Evolutionary conservation across 257 asterid genomes (phyloP).

Genomic region (Petunia axillaris): DNA sequence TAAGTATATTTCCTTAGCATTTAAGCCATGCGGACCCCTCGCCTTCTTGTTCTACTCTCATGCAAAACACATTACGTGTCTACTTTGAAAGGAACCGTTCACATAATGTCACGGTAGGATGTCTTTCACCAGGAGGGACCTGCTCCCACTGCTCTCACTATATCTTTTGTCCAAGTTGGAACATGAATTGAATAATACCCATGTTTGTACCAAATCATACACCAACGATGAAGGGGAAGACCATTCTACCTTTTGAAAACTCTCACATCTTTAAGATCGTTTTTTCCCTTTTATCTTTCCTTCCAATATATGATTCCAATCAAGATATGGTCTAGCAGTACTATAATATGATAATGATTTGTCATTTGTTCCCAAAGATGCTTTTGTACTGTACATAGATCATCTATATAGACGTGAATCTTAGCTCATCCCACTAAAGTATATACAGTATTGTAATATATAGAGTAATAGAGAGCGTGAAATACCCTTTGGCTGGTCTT

Average conservation of each 20-base stretch:
- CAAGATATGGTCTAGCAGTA: background rate
- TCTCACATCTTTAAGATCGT: no score
- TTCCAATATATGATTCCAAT: no score
- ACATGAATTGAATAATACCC: background rate
- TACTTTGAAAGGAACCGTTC: conserved; percentile 9
- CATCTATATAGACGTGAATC: background rate
- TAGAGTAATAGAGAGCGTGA: no score
- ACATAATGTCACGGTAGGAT: background rate
- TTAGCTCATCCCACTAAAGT: background rate
- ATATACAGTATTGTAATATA: background rate
- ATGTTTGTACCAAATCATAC: no score
- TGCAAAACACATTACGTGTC: conserved; percentile 11
- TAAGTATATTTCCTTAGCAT: conserved; percentile 3
- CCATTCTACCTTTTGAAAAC: no score
- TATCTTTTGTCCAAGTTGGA: background rate
- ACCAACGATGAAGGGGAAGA: no score
- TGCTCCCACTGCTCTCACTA: background rate
- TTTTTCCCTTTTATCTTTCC: no score
- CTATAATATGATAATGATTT: background rate
- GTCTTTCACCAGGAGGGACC: background rate
- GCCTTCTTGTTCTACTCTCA: background rate
- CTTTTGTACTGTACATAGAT: background rate
- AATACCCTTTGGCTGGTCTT: background rate
- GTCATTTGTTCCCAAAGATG: background rate
- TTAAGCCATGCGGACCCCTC: background rate